These are phyloP conservation scores for Talaromyces sp. DNA, from an alignment of 2,329 filamentous ascomycete species.

Conservation along the genomic window DNA sequence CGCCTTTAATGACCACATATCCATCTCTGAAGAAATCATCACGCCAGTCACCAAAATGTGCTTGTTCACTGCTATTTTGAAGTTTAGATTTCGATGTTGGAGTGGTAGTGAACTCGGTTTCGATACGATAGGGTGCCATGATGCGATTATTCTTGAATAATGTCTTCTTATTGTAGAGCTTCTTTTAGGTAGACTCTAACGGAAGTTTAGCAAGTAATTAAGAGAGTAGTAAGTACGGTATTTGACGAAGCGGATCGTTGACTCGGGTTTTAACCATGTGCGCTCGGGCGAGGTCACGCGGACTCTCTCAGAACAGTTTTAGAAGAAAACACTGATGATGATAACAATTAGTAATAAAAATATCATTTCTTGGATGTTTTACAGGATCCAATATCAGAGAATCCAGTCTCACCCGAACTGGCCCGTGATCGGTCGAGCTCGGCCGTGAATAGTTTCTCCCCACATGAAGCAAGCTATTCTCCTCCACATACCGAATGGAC, in stretches of 20 bases:
- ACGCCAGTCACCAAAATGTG: background rate
- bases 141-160: background rate
- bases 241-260: too few species aligned
- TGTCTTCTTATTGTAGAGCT: background rate
- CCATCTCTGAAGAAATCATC: background rate
- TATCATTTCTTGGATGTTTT: background rate
- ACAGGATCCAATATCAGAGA: background rate
- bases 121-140: background rate
- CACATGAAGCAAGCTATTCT: background rate
- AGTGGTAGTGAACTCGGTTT: background rate
- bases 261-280: background rate
- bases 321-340: background rate
- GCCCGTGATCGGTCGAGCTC: background rate
- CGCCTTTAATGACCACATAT: background rate
- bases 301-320: background rate
- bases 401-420: background rate
- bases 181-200: background rate
- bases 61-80: background rate
- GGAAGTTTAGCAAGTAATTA: background rate
- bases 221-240: too few species aligned
- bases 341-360: background rate
- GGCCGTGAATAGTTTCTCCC: background rate
- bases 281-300: background rate
- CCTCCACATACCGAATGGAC: background rate
- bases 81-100: background rate